These are phyloP conservation scores for Trichoderma afroharzianum DNA, from an alignment of 2,329 filamentous ascomycete genomes.

Conservation along the genomic window DNA sequence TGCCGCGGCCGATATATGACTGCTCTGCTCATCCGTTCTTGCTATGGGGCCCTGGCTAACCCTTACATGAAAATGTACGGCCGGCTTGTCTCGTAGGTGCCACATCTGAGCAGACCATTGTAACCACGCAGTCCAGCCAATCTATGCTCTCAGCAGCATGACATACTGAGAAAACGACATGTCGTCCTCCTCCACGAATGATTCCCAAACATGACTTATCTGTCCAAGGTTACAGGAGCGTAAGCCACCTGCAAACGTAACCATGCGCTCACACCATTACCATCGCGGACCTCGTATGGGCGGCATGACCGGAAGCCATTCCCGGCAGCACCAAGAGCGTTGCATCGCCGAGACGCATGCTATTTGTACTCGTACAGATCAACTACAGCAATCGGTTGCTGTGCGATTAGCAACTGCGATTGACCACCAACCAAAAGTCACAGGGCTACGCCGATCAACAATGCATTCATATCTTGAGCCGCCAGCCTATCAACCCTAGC, in stretches of 20 bases:
- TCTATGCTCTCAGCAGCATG: neutral
- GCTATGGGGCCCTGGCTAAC: neutral
- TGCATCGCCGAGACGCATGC: neutral
- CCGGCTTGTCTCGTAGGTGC: neutral
- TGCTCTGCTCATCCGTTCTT: neutral
- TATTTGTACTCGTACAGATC: neutral
- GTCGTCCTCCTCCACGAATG: neutral
- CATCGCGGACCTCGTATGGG: neutral
- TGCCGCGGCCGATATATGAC: constrained; percentile 9
- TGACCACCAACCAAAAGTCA: neutral
- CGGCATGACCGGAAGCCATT: constrained; percentile 5
- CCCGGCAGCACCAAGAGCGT: constrained; percentile 6
- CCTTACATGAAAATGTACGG: neutral
- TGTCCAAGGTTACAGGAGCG: neutral
- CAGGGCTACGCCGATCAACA: neutral
- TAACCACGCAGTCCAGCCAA: neutral
- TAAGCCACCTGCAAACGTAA: neutral
- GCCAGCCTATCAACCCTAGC: neutral
- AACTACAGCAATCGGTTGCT: neutral
- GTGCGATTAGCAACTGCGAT: neutral
- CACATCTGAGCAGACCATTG: constrained; percentile 1
- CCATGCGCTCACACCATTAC: neutral
- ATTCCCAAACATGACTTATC: neutral
- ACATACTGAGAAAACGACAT: constrained; percentile 2
- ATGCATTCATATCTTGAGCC: neutral